These are phyloP conservation scores for Schwanniomyces yamadae DNA, from an alignment of 805 yeast genomes.

Conservation along the genomic window DNA sequence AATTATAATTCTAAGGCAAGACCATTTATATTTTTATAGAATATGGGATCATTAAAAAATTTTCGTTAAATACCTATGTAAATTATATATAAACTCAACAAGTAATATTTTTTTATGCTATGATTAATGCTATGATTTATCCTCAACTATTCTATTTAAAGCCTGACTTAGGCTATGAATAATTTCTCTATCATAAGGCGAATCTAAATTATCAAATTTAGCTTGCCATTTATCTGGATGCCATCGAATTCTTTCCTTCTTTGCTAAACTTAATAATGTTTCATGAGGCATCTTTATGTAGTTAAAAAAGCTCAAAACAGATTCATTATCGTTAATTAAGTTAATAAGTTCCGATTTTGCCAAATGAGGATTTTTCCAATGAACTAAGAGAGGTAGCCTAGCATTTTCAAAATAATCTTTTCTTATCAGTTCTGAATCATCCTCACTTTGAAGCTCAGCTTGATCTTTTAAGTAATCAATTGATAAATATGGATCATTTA, in stretches of 20 bases:
- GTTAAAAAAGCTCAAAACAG: slow-evolving; percentile 28
- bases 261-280: slow-evolving; percentile 25
- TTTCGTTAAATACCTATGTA: background rate
- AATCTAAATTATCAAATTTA: slow-evolving; percentile 15
- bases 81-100: background rate
- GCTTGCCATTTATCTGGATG: slow-evolving; percentile 65
- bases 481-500: slow-evolving; percentile 30
- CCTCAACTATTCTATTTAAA: slow-evolving; percentile 29
- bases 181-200: slow-evolving; percentile 23
- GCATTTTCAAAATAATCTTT: slow-evolving; percentile 14
- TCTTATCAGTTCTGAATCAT: slow-evolving; percentile 6
- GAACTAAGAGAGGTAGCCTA: slow-evolving; percentile 11
- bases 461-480: slow-evolving; percentile 1
- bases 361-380: slow-evolving; percentile 13
- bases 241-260: slow-evolving; percentile 60
- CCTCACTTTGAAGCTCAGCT: slow-evolving; percentile 4
- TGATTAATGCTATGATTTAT: slow-evolving; percentile 3
- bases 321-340: slow-evolving; percentile 19
- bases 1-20: slow-evolving; percentile 2
- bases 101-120: too few relatives aligned
- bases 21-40: slow-evolving; percentile 4
- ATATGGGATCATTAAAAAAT: background rate
- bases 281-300: slow-evolving; percentile 14
- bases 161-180: slow-evolving; percentile 30
- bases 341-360: slow-evolving; percentile 11